Conservation (phyloP, 2,329 filamentous ascomycete genomes). For the Trichophyton benhamiae region DNA sequence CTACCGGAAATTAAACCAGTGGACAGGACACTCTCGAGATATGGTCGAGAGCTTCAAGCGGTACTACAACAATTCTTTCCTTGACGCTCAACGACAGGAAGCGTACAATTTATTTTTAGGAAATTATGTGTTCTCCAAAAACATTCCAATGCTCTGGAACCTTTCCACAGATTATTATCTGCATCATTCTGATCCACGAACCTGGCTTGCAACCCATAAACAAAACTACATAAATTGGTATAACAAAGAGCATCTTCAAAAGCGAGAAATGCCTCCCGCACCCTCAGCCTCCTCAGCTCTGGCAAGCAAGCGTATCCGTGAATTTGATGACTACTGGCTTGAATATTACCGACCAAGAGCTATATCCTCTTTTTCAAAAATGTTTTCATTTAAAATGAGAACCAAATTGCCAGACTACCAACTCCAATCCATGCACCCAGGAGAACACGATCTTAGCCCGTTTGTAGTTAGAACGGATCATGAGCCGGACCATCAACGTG, state of each 20-base stretch:
- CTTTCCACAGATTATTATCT: conserved; percentile 90
- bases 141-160: conserved; percentile 94
- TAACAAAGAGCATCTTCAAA: conserved; percentile 57
- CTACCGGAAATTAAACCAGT: conserved; percentile 97
- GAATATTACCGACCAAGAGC: conserved; percentile 89
- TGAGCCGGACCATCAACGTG: conserved; percentile 45
- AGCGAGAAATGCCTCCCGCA: conserved; percentile 45
- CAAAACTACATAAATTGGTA: conserved; percentile 85
- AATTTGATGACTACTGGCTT: conserved; percentile 89
- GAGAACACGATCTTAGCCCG: conserved; percentile 72
- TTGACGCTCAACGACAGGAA: conserved; percentile 95
- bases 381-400: conserved; percentile 87
- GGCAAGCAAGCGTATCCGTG: conserved; percentile 32
- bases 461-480: conserved; percentile 59
- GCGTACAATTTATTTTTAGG: conserved; percentile 95
- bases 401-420: conserved; percentile 75
- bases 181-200: conserved; percentile 72
- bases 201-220: conserved; percentile 50
- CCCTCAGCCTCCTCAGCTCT: conserved; percentile 13
- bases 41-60: conserved; percentile 99
- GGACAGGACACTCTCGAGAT: conserved; percentile 92
- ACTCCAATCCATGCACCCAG: conserved; percentile 54
- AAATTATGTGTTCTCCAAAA: conserved; percentile 80
- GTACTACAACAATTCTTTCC: conserved; percentile 97
- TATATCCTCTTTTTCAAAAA: conserved; percentile 78